Evolutionary conservation across 2,329 filamentous ascomycete species (phyloP), one percentile per base, ranked within the genome.

Genomic region (Beauveria bassiana): DNA sequence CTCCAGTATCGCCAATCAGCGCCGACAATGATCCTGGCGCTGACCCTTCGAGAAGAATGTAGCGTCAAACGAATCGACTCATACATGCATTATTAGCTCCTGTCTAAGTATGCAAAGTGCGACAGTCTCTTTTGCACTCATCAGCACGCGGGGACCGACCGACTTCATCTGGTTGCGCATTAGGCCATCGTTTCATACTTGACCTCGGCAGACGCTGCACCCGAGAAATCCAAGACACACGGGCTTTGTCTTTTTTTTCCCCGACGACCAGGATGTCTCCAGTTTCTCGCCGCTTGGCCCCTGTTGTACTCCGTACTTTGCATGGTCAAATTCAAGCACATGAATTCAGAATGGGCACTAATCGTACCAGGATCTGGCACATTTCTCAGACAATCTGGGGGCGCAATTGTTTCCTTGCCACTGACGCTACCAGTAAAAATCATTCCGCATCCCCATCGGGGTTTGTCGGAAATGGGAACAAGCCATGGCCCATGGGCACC

Each of bases 271-370:
- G 6, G 50, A 20, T 40, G 24, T 20, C 31, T 6, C 20, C 14
- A 16, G 45, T 16, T 47, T 26, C 31, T 53, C 10, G 12, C n/a
- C 22, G 22, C n/a, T 12, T 12, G 28, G 28, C 14, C n/a, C 10
- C 34, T 38, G 34, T 38, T 38, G 34, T 38, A 38, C 12, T 22
- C 20, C 20, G 20, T 22, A 22, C 20, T 22, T 22, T 22, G 20
- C 20, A 59, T 59, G 57, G 34, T 42, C 12, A 31, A 34, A 45
- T 52, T 24, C 57, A 52, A 49, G 38, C 47, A 59, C 57, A 51
- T 59, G 20, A 22, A 22, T 22, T 22, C 20, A 22, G 57, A 45
- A 59, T 59, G 57, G 38, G 47, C 26, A 47, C 22, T 10, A 50
- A 3, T 31, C 14, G 22, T 45, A 20, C 46, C 38, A 43, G 57